Conservation (phyloP, 345 rosid genomes). For the Populus deltoides region DNA sequence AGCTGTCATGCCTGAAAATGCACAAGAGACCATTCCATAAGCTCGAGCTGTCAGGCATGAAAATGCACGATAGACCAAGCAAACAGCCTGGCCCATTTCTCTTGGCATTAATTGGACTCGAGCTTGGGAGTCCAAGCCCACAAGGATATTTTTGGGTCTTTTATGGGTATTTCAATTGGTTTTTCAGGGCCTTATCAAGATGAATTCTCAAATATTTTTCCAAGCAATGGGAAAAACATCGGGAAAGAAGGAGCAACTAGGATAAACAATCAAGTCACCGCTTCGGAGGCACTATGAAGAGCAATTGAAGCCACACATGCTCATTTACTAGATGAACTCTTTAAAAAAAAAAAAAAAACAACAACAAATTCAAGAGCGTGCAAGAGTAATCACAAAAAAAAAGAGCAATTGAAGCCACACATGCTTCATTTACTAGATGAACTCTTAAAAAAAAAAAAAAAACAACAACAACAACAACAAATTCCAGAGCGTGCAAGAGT, state of each 20-base stretch:
- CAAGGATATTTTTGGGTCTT: too few species aligned
- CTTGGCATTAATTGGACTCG: too few species aligned
- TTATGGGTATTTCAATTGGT: too few species aligned
- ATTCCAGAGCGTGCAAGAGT: background rate
- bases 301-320: background rate
- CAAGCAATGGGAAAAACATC: background rate
- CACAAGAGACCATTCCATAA: too few species aligned
- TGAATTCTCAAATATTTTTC: too few species aligned
- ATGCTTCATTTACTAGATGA: background rate
- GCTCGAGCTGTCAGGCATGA: too few species aligned
- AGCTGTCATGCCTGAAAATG: too few species aligned
- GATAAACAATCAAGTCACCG: background rate
- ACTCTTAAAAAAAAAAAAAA: background rate
- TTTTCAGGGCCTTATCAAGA: too few species aligned
- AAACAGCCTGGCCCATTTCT: too few species aligned
- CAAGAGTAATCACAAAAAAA: background rate
- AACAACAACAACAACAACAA: background rate
- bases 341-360: background rate
- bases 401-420: background rate
- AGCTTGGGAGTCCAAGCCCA: too few species aligned
- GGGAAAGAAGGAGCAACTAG: background rate
- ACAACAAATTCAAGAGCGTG: background rate
- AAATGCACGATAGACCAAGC: too few species aligned
- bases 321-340: background rate
- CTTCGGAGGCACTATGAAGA: background rate